Conservation (phyloP, 2,329 filamentous ascomycete genomes). For the Trichoderma pleuroti region DNA sequence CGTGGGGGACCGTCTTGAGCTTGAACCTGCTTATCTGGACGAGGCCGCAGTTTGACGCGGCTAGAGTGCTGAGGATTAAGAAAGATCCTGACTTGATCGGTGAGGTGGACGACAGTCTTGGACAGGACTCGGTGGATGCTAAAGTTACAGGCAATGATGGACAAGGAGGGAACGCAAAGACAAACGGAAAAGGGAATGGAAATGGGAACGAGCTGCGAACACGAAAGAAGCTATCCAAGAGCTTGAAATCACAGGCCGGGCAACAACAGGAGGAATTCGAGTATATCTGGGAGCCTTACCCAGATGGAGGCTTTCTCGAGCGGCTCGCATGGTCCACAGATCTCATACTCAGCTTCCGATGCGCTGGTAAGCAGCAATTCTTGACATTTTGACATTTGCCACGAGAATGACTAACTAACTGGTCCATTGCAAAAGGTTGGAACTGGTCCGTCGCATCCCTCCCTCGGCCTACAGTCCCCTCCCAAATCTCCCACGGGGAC, state of each 20-base stretch:
- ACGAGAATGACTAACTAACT: not conserved
- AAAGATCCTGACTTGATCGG: not conserved
- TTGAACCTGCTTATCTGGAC: constrained; percentile 51
- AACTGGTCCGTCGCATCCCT: constrained; percentile 51
- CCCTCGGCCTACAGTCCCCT: constrained; percentile 44
- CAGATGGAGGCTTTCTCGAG: constrained; percentile 43
- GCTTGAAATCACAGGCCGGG: too few species aligned
- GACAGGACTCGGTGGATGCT: not conserved
- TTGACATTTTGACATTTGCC: too few species aligned
- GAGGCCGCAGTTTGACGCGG: constrained; percentile 54
- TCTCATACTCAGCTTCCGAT: constrained; percentile 52
- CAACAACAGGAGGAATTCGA: constrained; percentile 31
- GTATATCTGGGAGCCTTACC: constrained; percentile 61
- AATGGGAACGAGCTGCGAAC: not conserved
- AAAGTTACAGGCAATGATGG: not conserved
- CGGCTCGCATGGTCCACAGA: constrained; percentile 56
- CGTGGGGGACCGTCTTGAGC: constrained; percentile 50
- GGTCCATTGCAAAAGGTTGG: constrained; percentile 45
- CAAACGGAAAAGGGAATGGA: not conserved
- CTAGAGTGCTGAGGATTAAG: constrained; percentile 42
- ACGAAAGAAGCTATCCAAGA: not conserved
- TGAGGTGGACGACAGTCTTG: not conserved
- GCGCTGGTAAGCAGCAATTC: constrained; percentile 44
- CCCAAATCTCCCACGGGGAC: constrained; percentile 32
- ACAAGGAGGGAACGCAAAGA: not conserved